Evolutionary conservation across 768 basidiomycete species (phyloP).

Genomic region (Trametes cinnabarina): DNA sequence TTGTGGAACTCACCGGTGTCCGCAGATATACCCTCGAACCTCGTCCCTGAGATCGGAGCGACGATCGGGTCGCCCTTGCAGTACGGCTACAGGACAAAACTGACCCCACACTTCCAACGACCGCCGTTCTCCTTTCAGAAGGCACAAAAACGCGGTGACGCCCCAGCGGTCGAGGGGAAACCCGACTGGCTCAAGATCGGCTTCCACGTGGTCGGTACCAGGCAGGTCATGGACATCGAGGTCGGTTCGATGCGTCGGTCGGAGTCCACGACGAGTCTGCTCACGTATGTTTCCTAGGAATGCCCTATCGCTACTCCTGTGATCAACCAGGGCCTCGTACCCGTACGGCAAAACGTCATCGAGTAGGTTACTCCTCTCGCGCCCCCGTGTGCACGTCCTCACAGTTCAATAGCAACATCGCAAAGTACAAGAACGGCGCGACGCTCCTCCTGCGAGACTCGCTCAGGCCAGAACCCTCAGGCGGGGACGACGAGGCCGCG

Average conservation of each 20-base stretch:
- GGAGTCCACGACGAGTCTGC: not conserved
- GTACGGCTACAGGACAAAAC: constrained; percentile 93
- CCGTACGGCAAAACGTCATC: constrained; percentile 64
- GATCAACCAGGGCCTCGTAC: constrained; percentile 64
- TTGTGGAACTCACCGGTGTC: not conserved
- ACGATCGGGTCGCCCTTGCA: constrained; percentile 88
- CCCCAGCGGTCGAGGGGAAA: constrained; percentile 6
- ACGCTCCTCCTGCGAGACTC: constrained; percentile 92
- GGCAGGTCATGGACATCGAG: constrained; percentile 87
- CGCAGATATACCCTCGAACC: constrained; percentile 51
- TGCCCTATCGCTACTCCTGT: constrained; percentile 87
- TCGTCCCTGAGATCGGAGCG: constrained; percentile 62
- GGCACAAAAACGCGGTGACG: constrained; percentile 20
- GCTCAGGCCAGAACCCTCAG: constrained; percentile 27
- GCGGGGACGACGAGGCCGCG: not conserved
- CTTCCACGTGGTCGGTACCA: constrained; percentile 77
- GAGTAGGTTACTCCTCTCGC: constrained; percentile 46
- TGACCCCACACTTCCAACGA: constrained; percentile 93
- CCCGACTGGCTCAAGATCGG: constrained; percentile 83
- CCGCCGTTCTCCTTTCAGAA: constrained; percentile 47
- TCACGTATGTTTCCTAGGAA: constrained; percentile 49
- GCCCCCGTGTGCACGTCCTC: not conserved
- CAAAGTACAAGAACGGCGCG: constrained; percentile 80
- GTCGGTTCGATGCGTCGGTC: constrained; percentile 36
- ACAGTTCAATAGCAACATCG: constrained; percentile 59